A percentile compares a stretch with the other conserved stretches of the same genome.
phyloP scores from a whole-genome alignment of 2,329 filamentous ascomycete genomes.

The Fusarium napiforme region DNA sequence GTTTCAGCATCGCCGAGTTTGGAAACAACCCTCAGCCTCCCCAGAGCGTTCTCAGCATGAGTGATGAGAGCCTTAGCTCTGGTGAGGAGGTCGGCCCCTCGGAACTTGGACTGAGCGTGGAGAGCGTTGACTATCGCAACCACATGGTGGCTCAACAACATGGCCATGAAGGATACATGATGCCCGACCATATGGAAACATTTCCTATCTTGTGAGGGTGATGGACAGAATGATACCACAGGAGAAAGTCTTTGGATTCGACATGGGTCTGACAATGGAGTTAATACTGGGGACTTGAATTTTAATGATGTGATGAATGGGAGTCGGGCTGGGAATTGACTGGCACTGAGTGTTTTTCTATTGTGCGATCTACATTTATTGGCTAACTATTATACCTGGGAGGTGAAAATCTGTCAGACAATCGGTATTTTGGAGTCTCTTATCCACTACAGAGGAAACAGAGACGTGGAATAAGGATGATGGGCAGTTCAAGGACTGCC shows the following conservation, averaged over 20 bases:
- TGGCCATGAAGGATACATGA: slow-evolving; percentile 38
- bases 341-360: not conserved
- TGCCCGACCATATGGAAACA: slow-evolving; percentile 40
- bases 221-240: slow-evolving; percentile 35
- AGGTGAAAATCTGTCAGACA: not conserved
- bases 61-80: slow-evolving; percentile 68
- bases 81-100: slow-evolving; percentile 62
- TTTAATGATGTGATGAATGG: slow-evolving; percentile 26
- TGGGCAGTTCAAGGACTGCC: slow-evolving; percentile 7
- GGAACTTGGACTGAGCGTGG: slow-evolving; percentile 58
- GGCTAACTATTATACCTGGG: slow-evolving; percentile 19
- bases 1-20: slow-evolving; percentile 63
- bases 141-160: slow-evolving; percentile 41
- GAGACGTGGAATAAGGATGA: slow-evolving; percentile 9
- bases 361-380: slow-evolving; percentile 25
- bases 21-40: slow-evolving; percentile 55
- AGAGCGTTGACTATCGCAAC: slow-evolving; percentile 49
- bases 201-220: slow-evolving; percentile 36
- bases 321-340: not conserved
- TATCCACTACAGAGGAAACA: not conserved
- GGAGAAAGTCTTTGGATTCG: slow-evolving; percentile 17
- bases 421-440: slow-evolving; percentile 6
- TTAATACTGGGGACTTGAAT: slow-evolving; percentile 17
- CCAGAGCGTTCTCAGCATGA: slow-evolving; percentile 66
- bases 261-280: slow-evolving; percentile 23